A percentile compares a stretch with the other conserved stretches of the same genome.
These are phyloP conservation scores for Aspergillus transmontanensis DNA, from an alignment of 2,329 filamentous ascomycete genomes.

Conservation along the genomic window DNA sequence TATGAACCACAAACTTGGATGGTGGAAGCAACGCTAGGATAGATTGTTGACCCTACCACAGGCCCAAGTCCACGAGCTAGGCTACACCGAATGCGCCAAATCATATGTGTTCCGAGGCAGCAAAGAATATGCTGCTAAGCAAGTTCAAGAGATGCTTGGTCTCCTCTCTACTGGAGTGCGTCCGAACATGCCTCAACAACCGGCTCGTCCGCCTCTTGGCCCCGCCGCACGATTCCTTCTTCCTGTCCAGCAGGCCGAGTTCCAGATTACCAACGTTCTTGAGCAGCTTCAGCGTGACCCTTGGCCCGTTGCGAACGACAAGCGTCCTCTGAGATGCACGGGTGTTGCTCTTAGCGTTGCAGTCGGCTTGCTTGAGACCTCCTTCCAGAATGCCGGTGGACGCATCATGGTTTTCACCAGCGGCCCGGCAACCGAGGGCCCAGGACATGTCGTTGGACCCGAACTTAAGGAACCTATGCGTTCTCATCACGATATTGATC, in stretches of 20 bases:
- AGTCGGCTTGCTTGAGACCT: slow-evolving; percentile 86
- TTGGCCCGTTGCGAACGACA: slow-evolving; percentile 94
- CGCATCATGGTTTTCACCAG: slow-evolving; percentile 97
- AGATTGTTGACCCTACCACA: slow-evolving; percentile 38
- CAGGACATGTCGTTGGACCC: slow-evolving; percentile 93
- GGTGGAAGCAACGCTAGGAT: slow-evolving; percentile 6
- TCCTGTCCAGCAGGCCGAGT: slow-evolving; percentile 93
- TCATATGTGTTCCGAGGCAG: slow-evolving; percentile 97
- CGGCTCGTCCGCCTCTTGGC: slow-evolving; percentile 74
- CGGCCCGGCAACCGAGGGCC: slow-evolving; percentile 91
- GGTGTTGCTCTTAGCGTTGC: slow-evolving; percentile 96
- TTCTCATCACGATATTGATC: slow-evolving; percentile 97
- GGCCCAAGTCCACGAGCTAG: slow-evolving; percentile 96
- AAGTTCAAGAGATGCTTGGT: slow-evolving; percentile 99
- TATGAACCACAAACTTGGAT: slow-evolving; percentile 43
- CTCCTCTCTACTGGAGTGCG: slow-evolving; percentile 67
- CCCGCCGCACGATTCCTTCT: slow-evolving; percentile 88
- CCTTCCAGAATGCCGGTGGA: slow-evolving; percentile 92
- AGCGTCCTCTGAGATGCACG: slow-evolving; percentile 86
- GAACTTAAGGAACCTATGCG: slow-evolving; percentile 95
- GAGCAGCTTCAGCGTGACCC: slow-evolving; percentile 96
- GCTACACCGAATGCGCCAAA: slow-evolving; percentile 96
- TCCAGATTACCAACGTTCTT: slow-evolving; percentile 92
- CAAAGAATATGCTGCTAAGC: slow-evolving; percentile 97
- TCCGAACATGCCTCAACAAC: slow-evolving; percentile 70